A percentile compares a stretch with the other conserved stretches of the same genome.
Evolutionary conservation across 1,139 yeast species (phyloP).

Genomic region (Casaregolazyma suthepensis): DNA sequence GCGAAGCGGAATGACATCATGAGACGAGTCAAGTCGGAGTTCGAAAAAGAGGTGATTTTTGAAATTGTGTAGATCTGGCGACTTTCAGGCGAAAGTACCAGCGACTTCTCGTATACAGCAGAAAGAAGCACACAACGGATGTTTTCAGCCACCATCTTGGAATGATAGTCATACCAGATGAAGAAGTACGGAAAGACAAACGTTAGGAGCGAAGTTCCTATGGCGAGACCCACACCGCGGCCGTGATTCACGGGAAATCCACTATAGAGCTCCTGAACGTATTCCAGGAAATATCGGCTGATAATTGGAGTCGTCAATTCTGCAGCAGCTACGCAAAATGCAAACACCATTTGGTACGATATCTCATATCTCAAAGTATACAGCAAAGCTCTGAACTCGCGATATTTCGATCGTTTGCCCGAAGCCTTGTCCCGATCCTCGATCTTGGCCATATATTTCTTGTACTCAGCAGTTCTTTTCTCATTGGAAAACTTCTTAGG

Average conservation of each 20-base stretch:
- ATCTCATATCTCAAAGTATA: conserved; percentile 8
- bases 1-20: conserved; percentile 12
- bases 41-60: conserved; percentile 12
- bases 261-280: conserved; percentile 10
- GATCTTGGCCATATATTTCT: not conserved
- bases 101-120: conserved; percentile 11
- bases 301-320: conserved; percentile 11
- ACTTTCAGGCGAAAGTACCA: conserved; percentile 12
- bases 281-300: conserved; percentile 9
- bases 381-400: conserved; percentile 10
- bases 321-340: conserved; percentile 3
- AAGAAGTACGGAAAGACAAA: conserved; percentile 8
- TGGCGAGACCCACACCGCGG: conserved; percentile 14
- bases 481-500: conserved; percentile 6
- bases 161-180: conserved; percentile 10
- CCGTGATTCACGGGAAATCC: conserved; percentile 10
- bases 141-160: conserved; percentile 10
- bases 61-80: conserved; percentile 12
- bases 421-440: not conserved
- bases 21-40: conserved; percentile 13
- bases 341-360: conserved; percentile 2
- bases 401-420: conserved; percentile 7
- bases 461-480: conserved; percentile 1
- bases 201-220: conserved; percentile 10
- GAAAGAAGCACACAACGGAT: conserved; percentile 12